phyloP scores from a whole-genome alignment of 2,329 filamentous ascomycete species.

The Venturia carpophila region DNA sequence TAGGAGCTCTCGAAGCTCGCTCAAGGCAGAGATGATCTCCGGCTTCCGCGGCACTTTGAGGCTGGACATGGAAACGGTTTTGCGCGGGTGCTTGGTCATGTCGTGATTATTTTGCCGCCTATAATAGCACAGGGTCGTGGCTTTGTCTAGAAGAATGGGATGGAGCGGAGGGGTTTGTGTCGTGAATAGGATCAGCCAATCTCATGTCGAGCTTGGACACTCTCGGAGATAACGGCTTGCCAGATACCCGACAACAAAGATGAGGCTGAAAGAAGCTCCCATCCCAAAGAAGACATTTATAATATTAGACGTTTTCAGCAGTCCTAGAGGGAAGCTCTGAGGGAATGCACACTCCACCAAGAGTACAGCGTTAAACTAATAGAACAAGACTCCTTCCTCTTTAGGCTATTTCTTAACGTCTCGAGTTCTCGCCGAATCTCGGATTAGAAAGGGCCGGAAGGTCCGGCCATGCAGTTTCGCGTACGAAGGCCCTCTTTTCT shows the following conservation, averaged over 20 bases:
- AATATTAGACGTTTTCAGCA: too few species aligned
- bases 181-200: not conserved
- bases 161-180: not conserved
- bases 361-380: too few species aligned
- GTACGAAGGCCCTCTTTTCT: too few species aligned
- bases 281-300: too few species aligned
- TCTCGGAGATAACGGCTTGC: not conserved
- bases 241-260: not conserved
- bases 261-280: not conserved
- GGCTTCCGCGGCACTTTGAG: slow-evolving; percentile 7
- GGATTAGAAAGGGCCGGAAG: too few species aligned
- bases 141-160: not conserved
- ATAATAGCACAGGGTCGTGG: not conserved
- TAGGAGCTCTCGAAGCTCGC: slow-evolving; percentile 11
- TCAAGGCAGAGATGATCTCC: slow-evolving; percentile 4
- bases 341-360: too few species aligned
- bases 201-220: not conserved
- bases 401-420: too few species aligned
- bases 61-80: slow-evolving; percentile 16
- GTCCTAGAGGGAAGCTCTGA: too few species aligned
- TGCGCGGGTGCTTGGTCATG: slow-evolving; percentile 17
- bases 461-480: too few species aligned
- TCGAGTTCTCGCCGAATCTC: too few species aligned
- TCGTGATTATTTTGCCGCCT: not conserved
- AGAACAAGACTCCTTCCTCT: too few species aligned